Base-by-base conservation (phyloP, 2,329 filamentous ascomycete species). In the Raffaelea deltoideospora region DNA sequence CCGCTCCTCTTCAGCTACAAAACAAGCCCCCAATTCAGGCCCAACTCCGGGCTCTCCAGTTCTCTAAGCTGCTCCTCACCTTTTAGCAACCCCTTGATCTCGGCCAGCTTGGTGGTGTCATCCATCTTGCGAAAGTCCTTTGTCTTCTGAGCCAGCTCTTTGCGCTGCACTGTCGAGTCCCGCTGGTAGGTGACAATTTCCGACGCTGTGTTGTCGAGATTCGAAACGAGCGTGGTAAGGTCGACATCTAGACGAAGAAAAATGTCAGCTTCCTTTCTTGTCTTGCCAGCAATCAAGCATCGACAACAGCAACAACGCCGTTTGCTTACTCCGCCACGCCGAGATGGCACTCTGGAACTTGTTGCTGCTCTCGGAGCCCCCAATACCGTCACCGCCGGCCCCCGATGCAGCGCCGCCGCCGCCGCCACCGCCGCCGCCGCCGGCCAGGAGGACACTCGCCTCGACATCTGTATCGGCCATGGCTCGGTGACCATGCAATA, bases 61-160 rank as follows among this genome's bases (percentile, higher is more conserved):
- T n/a, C n/a, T n/a, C n/a, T n/a, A n/a, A n/a, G n/a, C 22, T 24
- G 10, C 24, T 9, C 43, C 50, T 33, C 54, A 86, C 84, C 78
- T 67, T 94, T 95, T 41, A 98, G 61, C 35, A 98, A 61, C 28
- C 75, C 75, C 60, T 96, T 98, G 62, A 93, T 76, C 56, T 98
- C 90, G 5, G 67, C 66, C 37, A 98, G 61, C 57, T 96, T 98
- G 39, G 72, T 74, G 10, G 79, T 64, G 64, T 98, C 86, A 48
- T 96, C 88, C 10, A 93, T 69, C 56, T 95, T 96, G 42, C 87
- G 71, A 49, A 96, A 98, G 50, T 96, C 88, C 52, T 98, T 98
- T 1, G 90, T 98, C 67, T 95, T 96, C 53, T 95, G 87, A n/a
- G 92, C 90, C 17, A 98, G 66, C 42, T 98, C 92, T 54, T 98